Evolutionary conservation across 495 filamentous ascomycete species (phyloP).

Genomic region (Rhypophila decipiens): DNA sequence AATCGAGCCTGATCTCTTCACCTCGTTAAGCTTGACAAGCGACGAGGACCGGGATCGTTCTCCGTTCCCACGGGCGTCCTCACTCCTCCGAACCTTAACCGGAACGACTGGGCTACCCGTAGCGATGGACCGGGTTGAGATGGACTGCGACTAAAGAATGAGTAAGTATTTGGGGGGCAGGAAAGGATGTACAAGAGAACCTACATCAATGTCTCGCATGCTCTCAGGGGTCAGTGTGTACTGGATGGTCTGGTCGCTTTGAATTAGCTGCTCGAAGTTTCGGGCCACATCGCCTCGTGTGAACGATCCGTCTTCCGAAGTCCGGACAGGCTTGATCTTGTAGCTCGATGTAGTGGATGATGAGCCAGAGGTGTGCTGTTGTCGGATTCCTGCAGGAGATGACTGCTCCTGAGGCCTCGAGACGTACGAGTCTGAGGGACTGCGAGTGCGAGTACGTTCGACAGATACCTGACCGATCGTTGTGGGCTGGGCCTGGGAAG

Average conservation of each 20-base stretch:
- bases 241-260: slow-evolving; percentile 85
- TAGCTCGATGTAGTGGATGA: slow-evolving; percentile 35
- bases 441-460: slow-evolving; percentile 19
- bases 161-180: background rate
- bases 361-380: slow-evolving; percentile 30
- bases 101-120: slow-evolving; percentile 30
- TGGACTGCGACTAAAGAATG: slow-evolving; percentile 9
- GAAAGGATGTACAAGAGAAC: slow-evolving; percentile 13
- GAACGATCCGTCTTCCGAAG: slow-evolving; percentile 45
- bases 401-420: slow-evolving; percentile 11
- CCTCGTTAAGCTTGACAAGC: slow-evolving; percentile 17
- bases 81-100: slow-evolving; percentile 33
- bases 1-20: slow-evolving; percentile 31
- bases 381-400: slow-evolving; percentile 8
- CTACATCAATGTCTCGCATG: slow-evolving; percentile 80
- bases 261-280: slow-evolving; percentile 80
- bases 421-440: slow-evolving; percentile 9
- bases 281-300: slow-evolving; percentile 35
- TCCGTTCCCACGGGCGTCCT: slow-evolving; percentile 27
- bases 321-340: slow-evolving; percentile 40
- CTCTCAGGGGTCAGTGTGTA: slow-evolving; percentile 87
- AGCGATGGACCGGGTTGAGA: slow-evolving; percentile 27
- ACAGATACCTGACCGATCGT: slow-evolving; percentile 27
- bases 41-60: slow-evolving; percentile 39
- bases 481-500: slow-evolving; percentile 18